Evolutionary conservation across 2,329 filamentous ascomycete genomes (phyloP).

Genomic region (Neonectria sp.): DNA sequence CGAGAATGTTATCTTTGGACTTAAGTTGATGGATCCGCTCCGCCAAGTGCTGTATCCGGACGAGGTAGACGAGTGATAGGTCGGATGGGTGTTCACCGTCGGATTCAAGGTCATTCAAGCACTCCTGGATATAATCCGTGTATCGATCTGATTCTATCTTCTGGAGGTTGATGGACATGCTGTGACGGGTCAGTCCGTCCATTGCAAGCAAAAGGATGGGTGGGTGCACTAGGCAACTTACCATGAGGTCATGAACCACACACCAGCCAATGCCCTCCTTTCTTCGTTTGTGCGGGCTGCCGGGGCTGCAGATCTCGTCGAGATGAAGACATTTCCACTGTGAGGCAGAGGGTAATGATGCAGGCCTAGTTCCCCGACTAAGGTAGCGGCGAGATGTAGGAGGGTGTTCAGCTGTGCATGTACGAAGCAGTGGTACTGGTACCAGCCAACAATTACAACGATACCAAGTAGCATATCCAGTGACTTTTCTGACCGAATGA

Average conservation of each 20-base stretch:
- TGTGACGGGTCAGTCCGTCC: constrained; percentile 39
- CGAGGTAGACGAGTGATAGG: constrained; percentile 59
- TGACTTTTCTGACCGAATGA: constrained; percentile 65
- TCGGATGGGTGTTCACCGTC: constrained; percentile 64
- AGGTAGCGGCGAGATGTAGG: constrained; percentile 62
- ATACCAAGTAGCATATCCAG: constrained; percentile 66
- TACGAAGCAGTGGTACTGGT: constrained; percentile 69
- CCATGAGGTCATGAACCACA: constrained; percentile 69
- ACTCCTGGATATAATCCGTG: constrained; percentile 67
- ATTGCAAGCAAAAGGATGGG: neutral
- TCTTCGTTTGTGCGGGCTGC: constrained; percentile 65
- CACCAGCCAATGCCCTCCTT: constrained; percentile 64
- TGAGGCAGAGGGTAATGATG: constrained; percentile 57
- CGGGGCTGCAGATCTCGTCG: constrained; percentile 57
- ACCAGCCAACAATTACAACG: constrained; percentile 65
- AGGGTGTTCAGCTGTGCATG: constrained; percentile 68
- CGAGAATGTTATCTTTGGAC: constrained; percentile 52
- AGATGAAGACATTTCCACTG: constrained; percentile 60
- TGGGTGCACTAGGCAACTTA: constrained; percentile 47
- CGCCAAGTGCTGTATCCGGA: constrained; percentile 65
- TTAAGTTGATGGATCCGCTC: constrained; percentile 64
- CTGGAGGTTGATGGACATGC: constrained; percentile 59
- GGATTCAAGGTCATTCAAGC: constrained; percentile 61
- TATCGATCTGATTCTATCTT: constrained; percentile 66
- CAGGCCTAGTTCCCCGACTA: constrained; percentile 64